Evolutionary conservation across 371 early-diverging fungal genomes (phyloP).

Genomic region (Mortierella sp.): DNA sequence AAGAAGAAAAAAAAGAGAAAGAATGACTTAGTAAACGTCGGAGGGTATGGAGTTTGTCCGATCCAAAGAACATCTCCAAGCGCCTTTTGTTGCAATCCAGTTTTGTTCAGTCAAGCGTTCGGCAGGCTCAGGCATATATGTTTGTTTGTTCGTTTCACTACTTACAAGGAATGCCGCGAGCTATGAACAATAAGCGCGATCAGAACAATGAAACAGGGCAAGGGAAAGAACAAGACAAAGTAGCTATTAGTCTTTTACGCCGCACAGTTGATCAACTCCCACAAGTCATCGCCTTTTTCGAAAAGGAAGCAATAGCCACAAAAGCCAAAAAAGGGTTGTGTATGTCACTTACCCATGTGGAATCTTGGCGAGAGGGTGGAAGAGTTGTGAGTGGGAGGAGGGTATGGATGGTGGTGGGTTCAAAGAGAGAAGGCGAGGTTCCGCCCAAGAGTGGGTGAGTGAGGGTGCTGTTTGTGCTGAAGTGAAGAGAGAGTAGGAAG

Average conservation of each 20-base stretch:
- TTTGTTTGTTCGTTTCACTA: not conserved
- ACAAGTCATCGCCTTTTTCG: not conserved
- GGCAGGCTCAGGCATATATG: not conserved
- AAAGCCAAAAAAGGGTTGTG: not conserved
- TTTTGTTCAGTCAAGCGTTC: not conserved
- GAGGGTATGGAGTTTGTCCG: too few relatives aligned
- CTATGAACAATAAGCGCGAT: slow-evolving; percentile 7
- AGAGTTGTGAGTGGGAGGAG: slow-evolving; percentile 3
- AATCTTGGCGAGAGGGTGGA: not conserved
- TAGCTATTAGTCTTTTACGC: not conserved
- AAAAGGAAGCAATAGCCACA: not conserved
- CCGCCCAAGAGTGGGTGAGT: not conserved
- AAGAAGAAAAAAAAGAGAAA: too few relatives aligned
- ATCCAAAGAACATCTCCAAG: too few relatives aligned
- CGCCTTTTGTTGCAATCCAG: too few relatives aligned
- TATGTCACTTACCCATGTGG: slow-evolving; percentile 6
- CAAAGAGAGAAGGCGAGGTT: not conserved
- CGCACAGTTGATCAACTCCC: not conserved
- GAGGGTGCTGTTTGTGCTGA: not conserved
- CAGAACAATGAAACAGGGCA: not conserved
- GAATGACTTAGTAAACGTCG: too few relatives aligned
- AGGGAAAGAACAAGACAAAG: not conserved
- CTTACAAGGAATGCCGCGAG: slow-evolving; percentile 36
- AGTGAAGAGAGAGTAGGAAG: not conserved
- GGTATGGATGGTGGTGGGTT: not conserved